Evolutionary conservation across 345 rosid genomes (phyloP), one percentile per base, ranked within the genome.

Genomic region (Bruguiera parviflora): DNA sequence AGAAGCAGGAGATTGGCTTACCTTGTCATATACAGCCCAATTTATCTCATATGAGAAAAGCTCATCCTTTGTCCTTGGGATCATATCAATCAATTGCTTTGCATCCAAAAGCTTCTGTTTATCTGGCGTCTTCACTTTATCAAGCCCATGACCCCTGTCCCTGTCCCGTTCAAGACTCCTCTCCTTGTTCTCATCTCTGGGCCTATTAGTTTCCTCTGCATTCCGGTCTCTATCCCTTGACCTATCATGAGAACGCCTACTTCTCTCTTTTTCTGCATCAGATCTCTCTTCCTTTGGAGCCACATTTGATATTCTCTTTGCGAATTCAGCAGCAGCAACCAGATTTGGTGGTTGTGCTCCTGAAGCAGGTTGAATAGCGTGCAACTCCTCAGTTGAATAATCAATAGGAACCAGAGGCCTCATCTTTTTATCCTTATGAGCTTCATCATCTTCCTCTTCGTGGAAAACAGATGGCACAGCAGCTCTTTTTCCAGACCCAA

Each of bases 331-430:
- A 21, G 99, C 99, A 58, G 97, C 94, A 74, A 82, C 94, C 77
- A 95, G 81, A 83, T 88, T 87, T 66, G 96, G 86, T 11, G 91
- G 89, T 70, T 85, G 82, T 59, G 76, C 78, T 57, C 86, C 97
- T 63, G 92, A 77, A 69, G 80, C 51, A 46, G 86, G 79, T 67
- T 89, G 87, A 68, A 89, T 83, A 20, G 91, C 92, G 71, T 90
- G 85, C 81, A 87, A 80, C 80, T 95, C 98, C 89, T 95, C 98
- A 28, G 89, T 84, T 25, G 99, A 84, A 77, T 95, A 95, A 84
- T 92, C 98, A 72, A 95, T 87, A 58, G 99, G 99, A 79, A 92
- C 98, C 81, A 95, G 85, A 19, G 97, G 99, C 74, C 94, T 90
- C 97, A 90, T 86, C 81, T 87, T 92, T 73, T 87, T 92, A 43